Base-by-base conservation (phyloP, 2,329 filamentous ascomycete genomes). In the Fusarium albosuccineum region DNA sequence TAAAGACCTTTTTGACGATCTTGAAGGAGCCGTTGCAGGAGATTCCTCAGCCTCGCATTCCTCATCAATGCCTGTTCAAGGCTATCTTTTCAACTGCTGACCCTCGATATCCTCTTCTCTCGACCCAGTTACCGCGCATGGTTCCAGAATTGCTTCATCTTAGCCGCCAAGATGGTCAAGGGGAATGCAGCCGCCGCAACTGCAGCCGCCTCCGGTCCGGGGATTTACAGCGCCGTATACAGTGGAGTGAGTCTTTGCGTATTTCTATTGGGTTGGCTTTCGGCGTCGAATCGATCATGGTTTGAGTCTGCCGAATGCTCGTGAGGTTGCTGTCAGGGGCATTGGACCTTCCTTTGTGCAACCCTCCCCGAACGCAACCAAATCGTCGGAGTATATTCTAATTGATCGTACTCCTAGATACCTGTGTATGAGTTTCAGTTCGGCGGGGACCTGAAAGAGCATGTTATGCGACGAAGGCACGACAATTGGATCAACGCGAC, bases 401-500 rank as follows among this genome's bases (percentile, higher is more conserved):
- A 66, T 50, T 56, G 27, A 56, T 62, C 51, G 59, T 50, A 16
- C 51, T 49, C 60, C 58, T 74, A 97, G 93, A 94, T 97, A 64
- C 95, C 95, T 36, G 95, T 98, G 10, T 97, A 96, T 77, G 96
- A 98, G 77, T 96, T 89, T 80, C 94, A 97, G 77, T 91, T 97
- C 73, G 93, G 91, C 36, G 85, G 84, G 70, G 93, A 97, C 76
- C 76, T 89, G 33, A 90, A 91, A 76, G 87, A 91, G 74, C 93
- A 97, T 92, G 92, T 98, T 69, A 99, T 99, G 96, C 91, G 96
- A 78, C 89, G 96, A 51, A 90, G 95, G 62, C 87, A 89, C 54
- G 96, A 99, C 79, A 90, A 98, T 80, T 99, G 95, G 94, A 96
- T 99, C 82, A 99, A 99, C 84, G 96, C 96, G n/a, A 99, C 96